Percentiles rank a stretch among this genome's conserved stretches.
phyloP scores from a whole-genome alignment of 169 alveolate genomes.

The Plasmodium knowlesi region DNA sequence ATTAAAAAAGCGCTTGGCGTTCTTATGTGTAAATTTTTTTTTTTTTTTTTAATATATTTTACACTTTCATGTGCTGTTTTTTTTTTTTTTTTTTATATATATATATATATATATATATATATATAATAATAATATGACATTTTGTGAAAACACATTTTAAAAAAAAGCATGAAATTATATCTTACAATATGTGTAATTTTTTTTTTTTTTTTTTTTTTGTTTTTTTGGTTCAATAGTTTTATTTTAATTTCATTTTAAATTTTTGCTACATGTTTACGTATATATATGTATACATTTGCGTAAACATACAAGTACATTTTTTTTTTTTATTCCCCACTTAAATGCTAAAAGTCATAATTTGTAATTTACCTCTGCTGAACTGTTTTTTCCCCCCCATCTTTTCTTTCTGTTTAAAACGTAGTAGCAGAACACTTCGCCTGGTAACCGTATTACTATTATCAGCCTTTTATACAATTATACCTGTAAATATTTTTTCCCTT shows the following conservation, averaged over 20 bases:
- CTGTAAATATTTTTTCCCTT: neutral
- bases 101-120: no score
- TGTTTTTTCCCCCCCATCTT: neutral
- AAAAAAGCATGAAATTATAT: neutral
- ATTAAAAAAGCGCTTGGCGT: neutral
- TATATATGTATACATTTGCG: neutral
- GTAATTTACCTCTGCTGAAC: conserved; percentile 23
- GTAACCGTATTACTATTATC: neutral
- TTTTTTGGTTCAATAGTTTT: neutral
- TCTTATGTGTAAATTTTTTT: neutral
- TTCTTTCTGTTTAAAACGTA: conserved; percentile 8
- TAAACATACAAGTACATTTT: neutral
- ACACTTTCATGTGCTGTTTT: neutral
- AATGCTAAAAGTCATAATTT: conserved; percentile 16
- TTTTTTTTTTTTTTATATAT: neutral
- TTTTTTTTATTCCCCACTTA: neutral
- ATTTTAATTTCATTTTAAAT: neutral
- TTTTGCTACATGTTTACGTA: neutral
- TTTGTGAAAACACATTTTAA: neutral
- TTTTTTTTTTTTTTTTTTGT: neutral
- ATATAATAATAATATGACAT: neutral
- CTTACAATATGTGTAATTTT: neutral
- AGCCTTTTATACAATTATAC: neutral
- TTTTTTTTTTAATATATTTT: neutral
- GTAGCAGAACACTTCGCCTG: conserved; percentile 13